Evolutionary conservation across 1,284 basidiomycete species (phyloP).

Genomic region (Naganishia cerealis): DNA sequence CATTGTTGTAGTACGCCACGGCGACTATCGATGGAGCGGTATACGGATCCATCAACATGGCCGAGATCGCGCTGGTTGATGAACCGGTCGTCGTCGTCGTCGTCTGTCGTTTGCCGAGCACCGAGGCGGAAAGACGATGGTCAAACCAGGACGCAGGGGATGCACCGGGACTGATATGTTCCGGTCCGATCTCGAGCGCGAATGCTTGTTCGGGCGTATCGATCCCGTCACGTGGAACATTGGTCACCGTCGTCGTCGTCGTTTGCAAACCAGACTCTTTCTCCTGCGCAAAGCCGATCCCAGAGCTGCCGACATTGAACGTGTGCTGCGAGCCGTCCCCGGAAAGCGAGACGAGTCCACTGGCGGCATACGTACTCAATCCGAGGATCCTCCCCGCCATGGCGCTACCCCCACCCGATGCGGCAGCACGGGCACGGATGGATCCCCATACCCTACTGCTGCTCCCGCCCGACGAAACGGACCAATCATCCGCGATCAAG

Average conservation of each 20-base stretch:
- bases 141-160: constrained; percentile 52
- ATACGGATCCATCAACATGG: constrained; percentile 58
- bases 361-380: constrained; percentile 50
- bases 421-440: not conserved
- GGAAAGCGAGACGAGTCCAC: constrained; percentile 55
- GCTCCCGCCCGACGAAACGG: not conserved
- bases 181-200: not conserved
- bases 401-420: constrained; percentile 41
- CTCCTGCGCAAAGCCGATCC: constrained; percentile 34
- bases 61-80: constrained; percentile 53
- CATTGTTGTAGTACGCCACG: constrained; percentile 87
- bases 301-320: constrained; percentile 17
- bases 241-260: not conserved
- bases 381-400: constrained; percentile 56
- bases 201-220: not conserved
- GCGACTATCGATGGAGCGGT: constrained; percentile 73
- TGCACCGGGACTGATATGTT: not conserved
- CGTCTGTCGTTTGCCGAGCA: constrained; percentile 5
- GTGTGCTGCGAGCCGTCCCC: constrained; percentile 43
- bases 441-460: constrained; percentile 16
- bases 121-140: constrained; percentile 38
- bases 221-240: not conserved
- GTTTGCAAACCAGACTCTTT: constrained; percentile 37
- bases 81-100: too few relatives aligned
- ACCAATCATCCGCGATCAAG: not conserved